phyloP scores from a whole-genome alignment of 495 filamentous ascomycete genomes.

The Aspergillus homomorphus region DNA sequence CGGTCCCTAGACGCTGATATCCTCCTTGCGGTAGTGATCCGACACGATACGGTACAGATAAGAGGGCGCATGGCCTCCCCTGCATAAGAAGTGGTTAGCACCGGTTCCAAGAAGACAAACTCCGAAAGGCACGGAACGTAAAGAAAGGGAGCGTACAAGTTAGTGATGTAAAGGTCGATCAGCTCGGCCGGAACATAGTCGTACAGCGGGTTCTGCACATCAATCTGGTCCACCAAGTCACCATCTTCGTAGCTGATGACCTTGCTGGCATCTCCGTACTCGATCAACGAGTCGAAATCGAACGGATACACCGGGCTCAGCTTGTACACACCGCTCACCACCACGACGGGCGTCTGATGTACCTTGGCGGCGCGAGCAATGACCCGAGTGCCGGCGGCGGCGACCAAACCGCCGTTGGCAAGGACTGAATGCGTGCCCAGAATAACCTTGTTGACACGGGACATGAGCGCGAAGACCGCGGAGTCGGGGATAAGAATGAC shows the following conservation, averaged over 20 bases:
- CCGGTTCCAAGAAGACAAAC: conserved; percentile 1
- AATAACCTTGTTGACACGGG: conserved; percentile 90
- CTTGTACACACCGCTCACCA: conserved; percentile 83
- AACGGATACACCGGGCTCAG: conserved; percentile 84
- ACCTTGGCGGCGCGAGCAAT: conserved; percentile 80
- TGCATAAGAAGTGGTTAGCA: conserved; percentile 36
- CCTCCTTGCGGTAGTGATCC: conserved; percentile 82
- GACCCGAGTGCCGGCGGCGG: conserved; percentile 70
- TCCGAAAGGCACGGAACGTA: not conserved
- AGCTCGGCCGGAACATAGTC: conserved; percentile 81
- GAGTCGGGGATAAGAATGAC: conserved; percentile 81
- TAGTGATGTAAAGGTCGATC: conserved; percentile 87
- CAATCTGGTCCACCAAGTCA: conserved; percentile 67
- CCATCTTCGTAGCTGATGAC: conserved; percentile 73
- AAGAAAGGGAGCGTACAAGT: conserved; percentile 65
- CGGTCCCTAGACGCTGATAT: conserved; percentile 58
- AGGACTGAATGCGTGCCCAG: conserved; percentile 80
- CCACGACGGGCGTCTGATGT: conserved; percentile 76
- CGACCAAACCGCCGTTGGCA: conserved; percentile 79
- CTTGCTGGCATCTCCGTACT: conserved; percentile 73
- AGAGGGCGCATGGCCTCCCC: conserved; percentile 75
- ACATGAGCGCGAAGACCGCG: conserved; percentile 86
- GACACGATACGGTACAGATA: conserved; percentile 77
- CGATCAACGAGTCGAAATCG: conserved; percentile 70
- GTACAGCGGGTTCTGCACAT: conserved; percentile 74